phyloP scores from a whole-genome alignment of 148 eudicot genomes.

The Cornus florida region DNA sequence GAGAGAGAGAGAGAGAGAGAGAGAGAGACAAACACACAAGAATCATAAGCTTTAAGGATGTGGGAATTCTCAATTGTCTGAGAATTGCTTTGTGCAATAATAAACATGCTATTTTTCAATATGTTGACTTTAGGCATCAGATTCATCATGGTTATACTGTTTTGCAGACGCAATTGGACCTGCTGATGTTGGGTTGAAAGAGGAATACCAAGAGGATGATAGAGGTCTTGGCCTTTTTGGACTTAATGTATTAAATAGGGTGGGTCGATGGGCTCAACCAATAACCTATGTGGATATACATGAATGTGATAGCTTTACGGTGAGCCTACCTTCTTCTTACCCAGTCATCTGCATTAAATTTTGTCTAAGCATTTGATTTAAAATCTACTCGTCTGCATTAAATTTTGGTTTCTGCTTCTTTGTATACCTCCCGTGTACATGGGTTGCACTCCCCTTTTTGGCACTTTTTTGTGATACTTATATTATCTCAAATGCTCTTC shows the following conservation, averaged over 20 bases:
- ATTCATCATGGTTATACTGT: slow-evolving; percentile 13
- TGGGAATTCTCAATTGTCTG: neutral
- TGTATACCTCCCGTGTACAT: no score
- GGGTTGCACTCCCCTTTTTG: no score
- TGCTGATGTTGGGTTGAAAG: slow-evolving; percentile 79
- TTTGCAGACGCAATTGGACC: slow-evolving; percentile 69
- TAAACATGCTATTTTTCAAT: slow-evolving; percentile 7
- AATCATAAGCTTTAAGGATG: neutral
- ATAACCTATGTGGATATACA: slow-evolving; percentile 82
- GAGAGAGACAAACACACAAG: no score
- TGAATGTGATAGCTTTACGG: slow-evolving; percentile 74
- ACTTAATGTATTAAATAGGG: slow-evolving; percentile 55
- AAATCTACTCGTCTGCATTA: neutral
- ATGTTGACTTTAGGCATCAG: slow-evolving; percentile 6
- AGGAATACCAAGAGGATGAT: slow-evolving; percentile 63
- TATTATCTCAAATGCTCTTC: no score
- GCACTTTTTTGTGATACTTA: no score
- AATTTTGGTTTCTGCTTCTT: no score
- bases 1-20: no score
- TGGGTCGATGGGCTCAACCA: slow-evolving; percentile 87
- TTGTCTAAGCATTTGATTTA: neutral
- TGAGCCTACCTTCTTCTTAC: slow-evolving; percentile 20
- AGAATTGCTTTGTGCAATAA: neutral
- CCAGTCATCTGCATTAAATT: no score
- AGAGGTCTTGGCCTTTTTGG: slow-evolving; percentile 81